These are phyloP conservation scores for Phytophthora pini DNA, from an alignment of 352 stramenopile species.

Conservation along the genomic window DNA sequence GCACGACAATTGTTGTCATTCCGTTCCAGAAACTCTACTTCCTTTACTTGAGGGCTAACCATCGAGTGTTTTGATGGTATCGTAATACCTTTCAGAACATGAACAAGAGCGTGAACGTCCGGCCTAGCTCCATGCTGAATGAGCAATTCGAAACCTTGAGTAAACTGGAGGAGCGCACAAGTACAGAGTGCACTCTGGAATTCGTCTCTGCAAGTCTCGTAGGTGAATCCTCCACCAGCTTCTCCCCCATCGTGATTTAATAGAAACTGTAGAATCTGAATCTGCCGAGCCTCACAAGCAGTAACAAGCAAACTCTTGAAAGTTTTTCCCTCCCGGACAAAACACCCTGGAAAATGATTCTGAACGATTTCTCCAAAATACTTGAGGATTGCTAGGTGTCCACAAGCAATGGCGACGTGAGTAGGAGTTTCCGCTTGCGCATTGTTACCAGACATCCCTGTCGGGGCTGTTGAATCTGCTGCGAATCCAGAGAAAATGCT, in stretches of 20 bases:
- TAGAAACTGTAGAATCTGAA: conserved; percentile 48
- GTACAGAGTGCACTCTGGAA: conserved; percentile 47
- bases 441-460: conserved; percentile 10
- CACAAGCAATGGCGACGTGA: conserved; percentile 56
- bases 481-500: conserved; percentile 40
- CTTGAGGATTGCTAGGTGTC: conserved; percentile 50
- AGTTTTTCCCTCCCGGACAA: conserved; percentile 44
- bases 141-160: conserved; percentile 49
- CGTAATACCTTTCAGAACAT: conserved; percentile 38
- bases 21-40: conserved; percentile 20
- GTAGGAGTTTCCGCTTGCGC: conserved; percentile 45
- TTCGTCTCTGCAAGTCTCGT: conserved; percentile 42
- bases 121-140: conserved; percentile 38
- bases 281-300: conserved; percentile 45
- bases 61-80: conserved; percentile 5
- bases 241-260: conserved; percentile 28
- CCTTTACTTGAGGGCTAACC: conserved; percentile 12
- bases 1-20: neutral
- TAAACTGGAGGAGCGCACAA: conserved; percentile 47
- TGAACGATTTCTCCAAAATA: conserved; percentile 52
- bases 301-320: conserved; percentile 54
- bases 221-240: conserved; percentile 49
- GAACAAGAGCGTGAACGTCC: conserved; percentile 43
- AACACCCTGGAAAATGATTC: conserved; percentile 53
- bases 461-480: neutral